Percentiles rank a stretch among this genome's conserved stretches.
Conservation (phyloP, 805 yeast species). For the Wickerhamiella sorbophila region DNA sequence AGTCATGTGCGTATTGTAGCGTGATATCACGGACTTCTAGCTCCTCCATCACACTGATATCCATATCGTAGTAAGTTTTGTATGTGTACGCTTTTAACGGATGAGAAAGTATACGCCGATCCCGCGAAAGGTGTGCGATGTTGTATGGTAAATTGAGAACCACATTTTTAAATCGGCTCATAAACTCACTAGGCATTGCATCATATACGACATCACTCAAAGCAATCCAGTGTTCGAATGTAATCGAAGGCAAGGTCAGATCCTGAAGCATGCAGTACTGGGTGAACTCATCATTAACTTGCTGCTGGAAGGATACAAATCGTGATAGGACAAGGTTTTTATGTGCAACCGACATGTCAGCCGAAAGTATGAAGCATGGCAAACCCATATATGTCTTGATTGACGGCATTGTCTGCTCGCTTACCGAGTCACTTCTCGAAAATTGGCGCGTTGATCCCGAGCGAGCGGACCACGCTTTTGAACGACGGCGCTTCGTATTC, state of each 20-base stretch:
- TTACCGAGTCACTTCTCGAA: background rate
- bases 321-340: background rate
- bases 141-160: background rate
- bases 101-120: background rate
- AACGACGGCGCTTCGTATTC: background rate
- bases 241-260: background rate
- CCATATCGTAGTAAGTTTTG: conserved; percentile 1
- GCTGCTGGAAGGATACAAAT: background rate
- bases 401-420: background rate
- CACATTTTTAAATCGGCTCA: background rate
- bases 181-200: background rate
- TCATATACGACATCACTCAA: background rate
- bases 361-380: background rate
- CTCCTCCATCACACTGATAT: background rate
- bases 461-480: background rate
- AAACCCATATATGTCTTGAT: background rate
- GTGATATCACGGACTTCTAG: background rate
- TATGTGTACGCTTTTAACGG: background rate
- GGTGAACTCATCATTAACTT: background rate
- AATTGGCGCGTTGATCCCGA: background rate
- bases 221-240: background rate
- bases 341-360: background rate
- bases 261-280: background rate
- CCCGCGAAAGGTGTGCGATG: background rate
- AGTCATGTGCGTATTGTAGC: background rate